Conservation (phyloP, 2,329 filamentous ascomycete genomes). For the Taxawa tesnikishii region DNA sequence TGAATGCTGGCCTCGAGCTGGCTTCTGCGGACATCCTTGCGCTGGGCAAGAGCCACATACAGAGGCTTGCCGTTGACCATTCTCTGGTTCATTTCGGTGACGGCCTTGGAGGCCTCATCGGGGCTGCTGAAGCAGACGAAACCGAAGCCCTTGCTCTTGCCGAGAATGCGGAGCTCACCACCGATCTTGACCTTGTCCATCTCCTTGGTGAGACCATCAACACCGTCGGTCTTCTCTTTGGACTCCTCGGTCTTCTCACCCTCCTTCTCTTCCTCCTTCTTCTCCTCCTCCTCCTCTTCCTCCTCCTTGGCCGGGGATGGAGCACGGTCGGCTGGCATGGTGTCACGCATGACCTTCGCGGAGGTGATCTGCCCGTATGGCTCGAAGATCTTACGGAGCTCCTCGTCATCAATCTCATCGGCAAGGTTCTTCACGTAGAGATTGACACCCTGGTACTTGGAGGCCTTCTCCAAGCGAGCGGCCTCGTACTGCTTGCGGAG, state of each 20-base stretch:
- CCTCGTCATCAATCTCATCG: slow-evolving; percentile 95
- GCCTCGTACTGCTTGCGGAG: slow-evolving; percentile 98
- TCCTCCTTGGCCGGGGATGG: slow-evolving; percentile 31
- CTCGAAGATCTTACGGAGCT: slow-evolving; percentile 86
- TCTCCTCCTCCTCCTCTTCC: slow-evolving; percentile 32
- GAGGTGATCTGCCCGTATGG: slow-evolving; percentile 93
- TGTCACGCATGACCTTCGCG: slow-evolving; percentile 97
- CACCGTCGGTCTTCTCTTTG: slow-evolving; percentile 46
- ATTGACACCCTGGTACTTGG: slow-evolving; percentile 99
- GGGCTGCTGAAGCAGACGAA: slow-evolving; percentile 99
- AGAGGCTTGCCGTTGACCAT: slow-evolving; percentile 96
- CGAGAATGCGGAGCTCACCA: slow-evolving; percentile 54
- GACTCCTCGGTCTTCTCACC: slow-evolving; percentile 37
- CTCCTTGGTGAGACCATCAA: slow-evolving; percentile 35
- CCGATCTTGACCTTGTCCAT: slow-evolving; percentile 42
- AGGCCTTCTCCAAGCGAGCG: slow-evolving; percentile 93
- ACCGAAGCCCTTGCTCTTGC: slow-evolving; percentile 99
- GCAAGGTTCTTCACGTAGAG: slow-evolving; percentile 99
- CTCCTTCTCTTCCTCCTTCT: slow-evolving; percentile 40
- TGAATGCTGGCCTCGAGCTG: slow-evolving; percentile 98
- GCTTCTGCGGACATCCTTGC: slow-evolving; percentile 98
- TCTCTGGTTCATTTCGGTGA: slow-evolving; percentile 99
- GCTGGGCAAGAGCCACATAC: slow-evolving; percentile 95
- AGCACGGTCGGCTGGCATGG: slow-evolving; percentile 27
- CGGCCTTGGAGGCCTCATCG: slow-evolving; percentile 96